Evolutionary conservation across 2,329 filamentous ascomycete species (phyloP).

Genomic region (Fusarium staphyleae): DNA sequence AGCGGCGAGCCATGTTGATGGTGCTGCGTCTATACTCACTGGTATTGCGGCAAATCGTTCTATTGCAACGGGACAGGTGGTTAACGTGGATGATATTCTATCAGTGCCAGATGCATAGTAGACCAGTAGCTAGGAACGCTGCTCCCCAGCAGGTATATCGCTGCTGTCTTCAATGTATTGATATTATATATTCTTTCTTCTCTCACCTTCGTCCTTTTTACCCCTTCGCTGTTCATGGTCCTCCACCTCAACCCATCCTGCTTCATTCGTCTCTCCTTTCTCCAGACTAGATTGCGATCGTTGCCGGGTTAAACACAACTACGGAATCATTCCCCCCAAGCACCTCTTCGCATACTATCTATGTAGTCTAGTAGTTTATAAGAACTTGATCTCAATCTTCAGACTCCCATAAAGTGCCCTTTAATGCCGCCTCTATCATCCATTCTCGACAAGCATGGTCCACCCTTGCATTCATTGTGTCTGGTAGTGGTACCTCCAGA

Average conservation of each 20-base stretch:
- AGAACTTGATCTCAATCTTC: background rate
- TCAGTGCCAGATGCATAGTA: slow-evolving; percentile 13
- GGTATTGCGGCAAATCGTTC: slow-evolving; percentile 66
- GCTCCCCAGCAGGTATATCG: no score
- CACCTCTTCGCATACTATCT: no score
- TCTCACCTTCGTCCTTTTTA: no score
- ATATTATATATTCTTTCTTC: no score
- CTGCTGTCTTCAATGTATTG: no score
- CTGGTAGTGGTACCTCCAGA: slow-evolving; percentile 10
- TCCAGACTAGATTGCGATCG: no score
- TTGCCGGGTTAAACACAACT: no score
- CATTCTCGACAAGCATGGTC: slow-evolving; percentile 27
- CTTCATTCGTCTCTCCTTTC: no score
- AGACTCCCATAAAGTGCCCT: slow-evolving; percentile 17
- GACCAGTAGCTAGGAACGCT: no score
- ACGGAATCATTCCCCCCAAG: no score
- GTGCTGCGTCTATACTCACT: slow-evolving; percentile 64
- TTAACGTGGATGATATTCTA: slow-evolving; percentile 62
- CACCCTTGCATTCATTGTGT: background rate
- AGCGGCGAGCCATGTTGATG: slow-evolving; percentile 65
- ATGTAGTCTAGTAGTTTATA: background rate
- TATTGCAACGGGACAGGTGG: slow-evolving; percentile 62
- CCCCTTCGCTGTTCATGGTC: no score
- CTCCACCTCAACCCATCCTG: no score
- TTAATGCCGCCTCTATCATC: slow-evolving; percentile 18